phyloP scores from a whole-genome alignment of 768 basidiomycete genomes.

The Lentinula raphanica region DNA sequence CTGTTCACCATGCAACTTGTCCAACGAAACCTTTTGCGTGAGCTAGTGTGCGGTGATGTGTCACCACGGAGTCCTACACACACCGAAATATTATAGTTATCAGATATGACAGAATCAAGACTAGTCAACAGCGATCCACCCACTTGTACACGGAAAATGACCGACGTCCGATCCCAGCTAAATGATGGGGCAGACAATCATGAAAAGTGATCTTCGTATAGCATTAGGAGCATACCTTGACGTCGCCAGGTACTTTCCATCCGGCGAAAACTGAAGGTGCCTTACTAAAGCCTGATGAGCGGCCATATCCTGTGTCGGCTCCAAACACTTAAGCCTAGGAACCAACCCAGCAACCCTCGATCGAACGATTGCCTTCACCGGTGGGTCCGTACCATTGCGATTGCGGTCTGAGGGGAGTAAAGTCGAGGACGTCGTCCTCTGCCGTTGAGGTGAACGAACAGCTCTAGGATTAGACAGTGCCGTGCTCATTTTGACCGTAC shows the following conservation, averaged over 20 bases:
- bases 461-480: conserved; percentile 16
- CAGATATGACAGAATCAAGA: background rate
- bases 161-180: conserved; percentile 69
- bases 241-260: conserved; percentile 69
- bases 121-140: conserved; percentile 14
- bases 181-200: background rate
- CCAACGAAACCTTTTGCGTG: conserved; percentile 70
- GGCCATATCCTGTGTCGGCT: conserved; percentile 53
- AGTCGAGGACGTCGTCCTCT: conserved; percentile 30
- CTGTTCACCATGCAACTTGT: conserved; percentile 64
- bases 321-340: conserved; percentile 51
- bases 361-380: conserved; percentile 31
- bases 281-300: conserved; percentile 65
- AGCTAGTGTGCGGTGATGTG: conserved; percentile 60
- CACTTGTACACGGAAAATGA: conserved; percentile 63
- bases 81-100: too few relatives aligned
- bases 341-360: conserved; percentile 53
- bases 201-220: background rate
- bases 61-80: conserved; percentile 49
- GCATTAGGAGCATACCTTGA: conserved; percentile 43
- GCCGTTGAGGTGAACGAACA: conserved; percentile 23
- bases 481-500: conserved; percentile 38
- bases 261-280: conserved; percentile 72
- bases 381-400: conserved; percentile 24
- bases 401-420: conserved; percentile 21